These are phyloP conservation scores for Aciculoconidium aculeatum DNA, from an alignment of 805 yeast genomes.

Conservation along the genomic window DNA sequence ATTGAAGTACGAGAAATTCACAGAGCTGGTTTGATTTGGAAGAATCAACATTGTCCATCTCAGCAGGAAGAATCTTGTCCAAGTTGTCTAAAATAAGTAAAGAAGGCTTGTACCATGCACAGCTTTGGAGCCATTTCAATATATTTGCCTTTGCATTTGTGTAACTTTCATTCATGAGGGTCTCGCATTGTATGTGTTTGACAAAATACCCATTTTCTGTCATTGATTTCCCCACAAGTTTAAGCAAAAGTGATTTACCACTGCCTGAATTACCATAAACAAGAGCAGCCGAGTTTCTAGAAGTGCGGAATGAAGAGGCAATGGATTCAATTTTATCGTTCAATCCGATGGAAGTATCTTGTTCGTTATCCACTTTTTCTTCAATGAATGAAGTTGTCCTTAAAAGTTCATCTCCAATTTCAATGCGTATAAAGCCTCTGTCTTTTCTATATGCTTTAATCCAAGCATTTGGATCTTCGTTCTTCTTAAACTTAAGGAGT, in stretches of 20 bases:
- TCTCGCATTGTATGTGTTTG: conserved; percentile 48
- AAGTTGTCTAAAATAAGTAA: conserved; percentile 71
- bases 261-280: conserved; percentile 74
- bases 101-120: conserved; percentile 76
- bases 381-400: conserved; percentile 37
- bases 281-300: conserved; percentile 48
- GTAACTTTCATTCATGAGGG: conserved; percentile 49
- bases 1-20: conserved; percentile 46
- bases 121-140: conserved; percentile 41
- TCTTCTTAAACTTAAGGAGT: conserved; percentile 42
- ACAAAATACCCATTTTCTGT: conserved; percentile 39
- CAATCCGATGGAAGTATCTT: conserved; percentile 48
- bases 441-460: conserved; percentile 22
- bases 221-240: conserved; percentile 34
- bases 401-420: conserved; percentile 45
- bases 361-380: conserved; percentile 4
- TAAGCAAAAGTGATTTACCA: conserved; percentile 64
- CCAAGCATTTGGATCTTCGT: conserved; percentile 42
- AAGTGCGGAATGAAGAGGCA: conserved; percentile 34
- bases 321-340: conserved; percentile 39
- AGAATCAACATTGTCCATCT: conserved; percentile 51
- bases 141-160: conserved; percentile 38
- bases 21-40: conserved; percentile 58
- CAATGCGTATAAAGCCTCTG: conserved; percentile 36
- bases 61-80: conserved; percentile 67